A percentile compares a stretch with the other conserved stretches of the same genome.
Evolutionary conservation across 192 early-diverging fungal species (phyloP).

Genomic region (Umbelopsis sp.): DNA sequence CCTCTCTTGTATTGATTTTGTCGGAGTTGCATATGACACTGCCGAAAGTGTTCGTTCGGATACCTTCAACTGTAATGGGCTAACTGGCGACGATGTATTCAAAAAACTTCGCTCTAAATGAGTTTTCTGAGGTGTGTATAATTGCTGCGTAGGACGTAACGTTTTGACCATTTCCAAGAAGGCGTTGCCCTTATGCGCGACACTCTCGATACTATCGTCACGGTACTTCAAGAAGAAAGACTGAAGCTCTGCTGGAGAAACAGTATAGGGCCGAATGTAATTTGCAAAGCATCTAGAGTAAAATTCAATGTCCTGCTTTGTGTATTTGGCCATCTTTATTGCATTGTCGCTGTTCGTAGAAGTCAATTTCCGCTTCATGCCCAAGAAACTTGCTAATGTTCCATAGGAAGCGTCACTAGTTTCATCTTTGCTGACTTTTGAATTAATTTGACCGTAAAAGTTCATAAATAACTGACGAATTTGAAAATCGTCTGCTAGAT

Average conservation of each 20-base stretch:
- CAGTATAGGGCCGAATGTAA: conserved; percentile 1
- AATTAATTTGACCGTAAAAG: neutral
- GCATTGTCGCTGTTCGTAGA: neutral
- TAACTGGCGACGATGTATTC: neutral
- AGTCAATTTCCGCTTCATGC: conserved; percentile 5
- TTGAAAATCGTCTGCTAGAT: conserved; percentile 11
- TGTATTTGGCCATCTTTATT: neutral
- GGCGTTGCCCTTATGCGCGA: conserved; percentile 4
- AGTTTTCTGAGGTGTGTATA: neutral
- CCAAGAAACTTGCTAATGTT: neutral
- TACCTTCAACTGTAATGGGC: neutral
- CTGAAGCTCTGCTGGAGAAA: conserved; percentile 9
- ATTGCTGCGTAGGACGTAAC: neutral
- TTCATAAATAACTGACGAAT: conserved; percentile 8
- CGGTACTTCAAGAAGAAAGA: neutral
- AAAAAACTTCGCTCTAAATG: neutral
- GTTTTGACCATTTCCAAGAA: conserved; percentile 6
- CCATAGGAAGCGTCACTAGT: neutral
- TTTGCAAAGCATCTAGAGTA: conserved; percentile 17
- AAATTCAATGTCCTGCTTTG: conserved; percentile 1
- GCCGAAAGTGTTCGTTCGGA: neutral
- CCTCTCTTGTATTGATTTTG: neutral
- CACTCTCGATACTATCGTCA: neutral
- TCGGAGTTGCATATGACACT: neutral
- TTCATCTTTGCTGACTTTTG: neutral